Evolutionary conservation across 2,329 filamentous ascomycete genomes (phyloP).

Genomic region (Stemphylium lycopersici): DNA sequence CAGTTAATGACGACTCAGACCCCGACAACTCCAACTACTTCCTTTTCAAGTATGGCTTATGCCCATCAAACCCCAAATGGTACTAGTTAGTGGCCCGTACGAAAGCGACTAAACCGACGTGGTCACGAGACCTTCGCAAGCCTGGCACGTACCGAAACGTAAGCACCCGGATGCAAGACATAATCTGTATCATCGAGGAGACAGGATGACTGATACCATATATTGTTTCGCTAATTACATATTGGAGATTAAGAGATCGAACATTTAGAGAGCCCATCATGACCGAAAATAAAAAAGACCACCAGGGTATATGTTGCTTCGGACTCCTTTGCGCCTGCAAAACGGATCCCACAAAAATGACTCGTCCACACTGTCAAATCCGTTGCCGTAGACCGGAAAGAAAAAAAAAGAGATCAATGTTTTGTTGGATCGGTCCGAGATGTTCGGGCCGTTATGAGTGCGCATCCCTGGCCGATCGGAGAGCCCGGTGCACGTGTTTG

Average conservation of each 20-base stretch:
- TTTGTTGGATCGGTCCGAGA: slow-evolving; percentile 1
- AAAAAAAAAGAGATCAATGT: neutral
- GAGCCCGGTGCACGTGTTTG: slow-evolving; percentile 4
- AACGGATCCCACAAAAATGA: neutral
- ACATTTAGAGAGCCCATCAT: neutral
- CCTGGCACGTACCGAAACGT: neutral
- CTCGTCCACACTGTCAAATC: neutral
- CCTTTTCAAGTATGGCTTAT: neutral
- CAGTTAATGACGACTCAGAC: too few species aligned
- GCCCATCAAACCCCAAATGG: neutral
- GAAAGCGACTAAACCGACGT: neutral
- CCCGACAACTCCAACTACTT: neutral
- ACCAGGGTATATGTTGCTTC: neutral
- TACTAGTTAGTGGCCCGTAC: too few species aligned
- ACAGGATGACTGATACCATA: neutral
- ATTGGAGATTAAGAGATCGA: too few species aligned
- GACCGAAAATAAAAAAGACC: neutral
- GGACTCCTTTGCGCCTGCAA: neutral
- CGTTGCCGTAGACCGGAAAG: neutral
- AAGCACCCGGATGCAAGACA: neutral
- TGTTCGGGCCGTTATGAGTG: neutral
- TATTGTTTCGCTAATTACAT: neutral
- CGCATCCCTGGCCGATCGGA: neutral
- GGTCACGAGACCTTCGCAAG: neutral
- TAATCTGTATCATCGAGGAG: neutral